Percentiles rank a stretch among this genome's conserved stretches.
phyloP scores from a whole-genome alignment of 805 yeast species.

The Zygoascus tannicola region DNA sequence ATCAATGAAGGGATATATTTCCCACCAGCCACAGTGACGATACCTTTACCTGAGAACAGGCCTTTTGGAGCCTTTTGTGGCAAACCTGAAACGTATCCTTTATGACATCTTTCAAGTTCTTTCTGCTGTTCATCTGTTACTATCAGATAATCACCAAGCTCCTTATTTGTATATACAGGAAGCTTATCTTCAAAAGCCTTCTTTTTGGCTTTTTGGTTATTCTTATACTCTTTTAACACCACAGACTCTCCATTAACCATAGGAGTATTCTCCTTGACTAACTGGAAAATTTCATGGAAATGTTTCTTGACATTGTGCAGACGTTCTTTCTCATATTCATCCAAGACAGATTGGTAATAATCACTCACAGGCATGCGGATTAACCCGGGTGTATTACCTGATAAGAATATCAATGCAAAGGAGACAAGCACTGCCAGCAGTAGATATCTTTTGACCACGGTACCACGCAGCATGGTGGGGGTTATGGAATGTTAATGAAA shows the following conservation, averaged over 20 bases:
- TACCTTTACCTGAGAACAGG: constrained; percentile 36
- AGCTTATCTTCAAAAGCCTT: constrained; percentile 17
- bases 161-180: constrained; percentile 44
- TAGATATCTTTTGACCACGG: no score
- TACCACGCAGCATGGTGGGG: no score
- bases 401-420: no score
- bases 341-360: no score
- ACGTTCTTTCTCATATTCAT: no score
- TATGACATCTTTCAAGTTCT: constrained; percentile 41
- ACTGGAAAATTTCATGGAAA: background rate
- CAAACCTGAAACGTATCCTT: constrained; percentile 35
- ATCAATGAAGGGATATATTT: constrained; percentile 63
- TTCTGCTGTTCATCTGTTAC: constrained; percentile 36
- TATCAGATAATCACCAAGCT: constrained; percentile 41
- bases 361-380: no score
- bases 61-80: constrained; percentile 28
- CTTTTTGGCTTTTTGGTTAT: constrained; percentile 32
- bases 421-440: no score
- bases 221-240: constrained; percentile 34
- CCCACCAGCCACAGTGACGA: constrained; percentile 75
- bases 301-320: no score
- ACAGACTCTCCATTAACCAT: background rate
- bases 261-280: background rate
- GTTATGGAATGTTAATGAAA: no score
- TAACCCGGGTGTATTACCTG: no score